Base-by-base conservation (phyloP, 306 rosid genomes). In the Lathyrus aphaca region DNA sequence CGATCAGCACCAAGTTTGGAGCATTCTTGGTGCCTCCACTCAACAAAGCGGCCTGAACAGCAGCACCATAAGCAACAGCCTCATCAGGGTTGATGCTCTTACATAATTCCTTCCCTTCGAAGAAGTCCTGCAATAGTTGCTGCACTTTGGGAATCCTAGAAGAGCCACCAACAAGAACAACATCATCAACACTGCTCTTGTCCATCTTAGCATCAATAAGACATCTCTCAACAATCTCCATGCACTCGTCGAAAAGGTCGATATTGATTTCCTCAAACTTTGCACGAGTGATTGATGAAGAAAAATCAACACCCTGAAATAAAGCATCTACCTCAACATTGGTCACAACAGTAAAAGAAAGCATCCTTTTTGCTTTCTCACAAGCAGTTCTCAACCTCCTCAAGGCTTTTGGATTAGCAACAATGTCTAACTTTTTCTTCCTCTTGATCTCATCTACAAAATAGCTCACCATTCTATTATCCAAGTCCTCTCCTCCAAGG, bases 31-130 rank as follows among this genome's bases (percentile, higher is more conserved):
- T 13, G 7, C 4, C 2, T 14, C 2, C 8, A 14, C 17, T 44
- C 49, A 44, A 44, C 49, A 44, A 44, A 44, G 49, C 16, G 14
- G 49, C 49, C 49, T 44, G 49, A n/a, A 44, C 49, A 49, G 55
- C 55, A 4, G 55, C 55, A 49, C 55, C 55, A 49, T 49, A 49
- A 49, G 55, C 55, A 49, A 49, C 53, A 15, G 21, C 53, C 53
- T 46, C 53, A 14, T 46, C 53, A 49, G 25, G 25, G 25, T 23
- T 23, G 25, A 23, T 23, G 25, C 25, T 23, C 25, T 23, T 23
- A 3, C 25, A 23, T 23, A 23, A 23, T 23, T 23, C 25, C 25
- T 23, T 23, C 25, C 25, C 25, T 23, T 23, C 25, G 25, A 23
- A 23, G 25, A 23, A 23, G 25, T 23, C 25, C 25, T 23, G 25